Base-by-base conservation (phyloP, 2,329 filamentous ascomycete species). In the Furcasterigmium sp. region DNA sequence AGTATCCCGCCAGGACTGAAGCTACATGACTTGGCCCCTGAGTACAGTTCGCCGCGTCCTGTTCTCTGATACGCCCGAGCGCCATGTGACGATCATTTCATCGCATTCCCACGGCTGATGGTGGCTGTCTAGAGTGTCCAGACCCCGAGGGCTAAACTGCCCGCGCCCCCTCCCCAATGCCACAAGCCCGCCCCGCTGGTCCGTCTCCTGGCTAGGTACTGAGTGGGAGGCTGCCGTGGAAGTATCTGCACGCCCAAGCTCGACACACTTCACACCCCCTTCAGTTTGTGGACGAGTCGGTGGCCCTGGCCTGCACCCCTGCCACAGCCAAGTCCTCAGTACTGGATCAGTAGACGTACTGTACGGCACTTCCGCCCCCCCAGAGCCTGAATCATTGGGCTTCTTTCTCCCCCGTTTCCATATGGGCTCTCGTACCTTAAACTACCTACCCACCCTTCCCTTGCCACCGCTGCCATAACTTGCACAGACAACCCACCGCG, bases 71-170 rank as follows among this genome's bases (percentile, higher is more conserved):
- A n/a, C n/a, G n/a, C n/a, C n/a, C n/a, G n/a, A n/a, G n/a, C n/a
- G n/a, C n/a, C n/a, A n/a, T n/a, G n/a, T n/a, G n/a, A n/a, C 36
- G 18, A 38, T 38, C 36, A 38, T 38, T 35, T 38, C 20, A 23
- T 38, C 36, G 36, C 36, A 38, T 38, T 38, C 36, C 36, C 36
- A n/a, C 21, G 35, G 18, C 35, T 13, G 35, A n/a, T 19, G 29
- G 29, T 32, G 29, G 29, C 29, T 32, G 29, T 32, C 29, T 17
- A 15, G 32, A 17, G 32, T 9, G 32, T 35, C n/a, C n/a, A 8
- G 8, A 28, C 8, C 8, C 29, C 10, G 29, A 15, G 29, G 29
- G 29, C 29, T 32, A 32, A 32, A 32, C 29, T 15, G 29, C 29
- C n/a, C n/a, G 29, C 29, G 29, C 14, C 17, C 32, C 32, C 32